Percentiles rank a stretch among this genome's conserved stretches.
These are phyloP conservation scores for Tothia fuscella DNA, from an alignment of 2,329 filamentous ascomycete genomes.

Conservation along the genomic window DNA sequence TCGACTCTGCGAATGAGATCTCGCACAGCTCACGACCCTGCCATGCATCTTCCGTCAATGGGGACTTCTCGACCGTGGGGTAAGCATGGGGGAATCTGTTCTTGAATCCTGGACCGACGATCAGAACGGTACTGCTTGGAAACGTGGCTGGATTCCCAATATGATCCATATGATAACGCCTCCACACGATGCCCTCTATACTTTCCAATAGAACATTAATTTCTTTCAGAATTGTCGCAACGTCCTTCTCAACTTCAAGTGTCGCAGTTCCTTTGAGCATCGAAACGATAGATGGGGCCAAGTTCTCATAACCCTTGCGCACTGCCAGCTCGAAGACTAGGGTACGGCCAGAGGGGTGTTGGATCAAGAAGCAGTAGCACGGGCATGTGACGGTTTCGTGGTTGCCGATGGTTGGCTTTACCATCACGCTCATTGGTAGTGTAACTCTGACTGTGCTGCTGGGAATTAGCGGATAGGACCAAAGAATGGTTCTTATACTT, in stretches of 20 bases:
- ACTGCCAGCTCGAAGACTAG: conserved; percentile 37
- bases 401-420: conserved; percentile 29
- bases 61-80: conserved; percentile 22
- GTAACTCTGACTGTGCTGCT: no score
- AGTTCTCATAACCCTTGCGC: conserved; percentile 33
- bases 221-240: conserved; percentile 27
- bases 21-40: conserved; percentile 17
- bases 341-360: conserved; percentile 29
- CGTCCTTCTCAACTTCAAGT: conserved; percentile 31
- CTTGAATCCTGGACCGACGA: conserved; percentile 44
- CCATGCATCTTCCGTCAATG: conserved; percentile 18
- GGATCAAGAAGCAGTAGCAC: conserved; percentile 36
- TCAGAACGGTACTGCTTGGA: conserved; percentile 32
- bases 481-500: no score
- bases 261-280: conserved; percentile 19
- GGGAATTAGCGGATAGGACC: no score
- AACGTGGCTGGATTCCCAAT: conserved; percentile 39
- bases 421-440: conserved; percentile 17
- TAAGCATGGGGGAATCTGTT: conserved; percentile 34
- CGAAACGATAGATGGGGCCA: conserved; percentile 21
- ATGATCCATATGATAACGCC: conserved; percentile 37
- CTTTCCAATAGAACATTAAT: conserved; percentile 19
- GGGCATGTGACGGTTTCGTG: conserved; percentile 26
- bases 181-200: conserved; percentile 30
- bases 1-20: conserved; percentile 13